Base-by-base conservation (phyloP, 116 monocot species). In the Phalaenopsis hybrid region DNA sequence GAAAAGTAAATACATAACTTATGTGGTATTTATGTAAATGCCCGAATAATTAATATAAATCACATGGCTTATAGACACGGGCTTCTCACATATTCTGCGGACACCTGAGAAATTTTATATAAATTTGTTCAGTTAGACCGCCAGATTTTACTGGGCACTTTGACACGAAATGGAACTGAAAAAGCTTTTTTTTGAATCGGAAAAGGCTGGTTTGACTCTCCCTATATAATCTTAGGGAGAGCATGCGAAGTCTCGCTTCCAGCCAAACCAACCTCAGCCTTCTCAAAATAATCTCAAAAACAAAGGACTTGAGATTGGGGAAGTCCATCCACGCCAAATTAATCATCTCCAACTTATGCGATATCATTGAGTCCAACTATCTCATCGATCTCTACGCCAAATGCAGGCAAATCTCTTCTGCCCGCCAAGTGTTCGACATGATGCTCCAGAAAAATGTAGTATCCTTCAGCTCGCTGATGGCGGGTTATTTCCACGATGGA, bases 381-480 rank as follows among this genome's bases (percentile, higher is more conserved):
- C 75, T 92, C 41, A 86, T 89, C 51, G 84, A 89, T 34, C 44
- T 89, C 4, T 92, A 92, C 61, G 80, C 74, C 0, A 89, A 86
- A 65, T 89, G 88, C 31, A 78, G 81, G 20, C 75, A 46, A 1
- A 76, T 87, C 25, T 6, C 6, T 10, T 37, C 23, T 33, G 86
- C 92, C 1, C 84, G 79, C 51, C 73, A 70, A 4, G 15, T 92
- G 51, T 92, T 92, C 70, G 80, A 88, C 44, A n/a, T 13, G 44
- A 84, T 88, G 87, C 87, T 89, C 1, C 43, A 75, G 6, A 80
- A 78, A 82, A 92, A 92, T 72, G 72, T 83, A 9, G 89, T 89
- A 20, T 89, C 89, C n/a, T 23, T 75, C 59, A 81, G 84, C 57
- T 50, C 86, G 2, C 84, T 89, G 3, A 92, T 92, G 87, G 82